Evolutionary conservation across 2,329 filamentous ascomycete genomes (phyloP).

Genomic region (Aspergillus felis): DNA sequence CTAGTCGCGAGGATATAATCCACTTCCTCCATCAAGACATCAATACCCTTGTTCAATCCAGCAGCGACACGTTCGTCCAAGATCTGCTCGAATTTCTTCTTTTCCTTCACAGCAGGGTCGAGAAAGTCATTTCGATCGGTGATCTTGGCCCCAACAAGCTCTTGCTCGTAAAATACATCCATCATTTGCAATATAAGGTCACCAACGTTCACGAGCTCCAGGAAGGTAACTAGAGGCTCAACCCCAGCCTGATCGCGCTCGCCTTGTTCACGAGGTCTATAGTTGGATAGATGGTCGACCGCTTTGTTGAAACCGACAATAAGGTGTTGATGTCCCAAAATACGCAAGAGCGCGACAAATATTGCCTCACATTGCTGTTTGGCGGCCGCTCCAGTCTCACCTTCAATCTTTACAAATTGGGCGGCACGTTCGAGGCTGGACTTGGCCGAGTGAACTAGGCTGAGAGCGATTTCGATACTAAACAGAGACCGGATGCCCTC

Average conservation of each 20-base stretch:
- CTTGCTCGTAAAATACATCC: slow-evolving; percentile 97
- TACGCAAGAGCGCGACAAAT: slow-evolving; percentile 78
- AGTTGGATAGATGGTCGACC: slow-evolving; percentile 82
- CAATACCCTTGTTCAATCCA: slow-evolving; percentile 94
- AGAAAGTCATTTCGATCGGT: slow-evolving; percentile 93
- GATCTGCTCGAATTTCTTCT: slow-evolving; percentile 99
- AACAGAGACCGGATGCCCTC: slow-evolving; percentile 95
- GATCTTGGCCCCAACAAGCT: slow-evolving; percentile 76
- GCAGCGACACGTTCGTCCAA: slow-evolving; percentile 94
- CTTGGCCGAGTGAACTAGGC: slow-evolving; percentile 84
- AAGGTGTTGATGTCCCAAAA: slow-evolving; percentile 81
- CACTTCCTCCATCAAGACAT: slow-evolving; percentile 97
- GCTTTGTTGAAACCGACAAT: slow-evolving; percentile 92
- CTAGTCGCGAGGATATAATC: slow-evolving; percentile 90
- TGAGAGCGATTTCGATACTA: slow-evolving; percentile 90
- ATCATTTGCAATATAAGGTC: slow-evolving; percentile 99
- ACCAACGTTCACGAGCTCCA: slow-evolving; percentile 96
- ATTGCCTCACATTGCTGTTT: slow-evolving; percentile 85
- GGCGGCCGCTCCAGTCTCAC: slow-evolving; percentile 75
- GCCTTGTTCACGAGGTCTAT: slow-evolving; percentile 72
- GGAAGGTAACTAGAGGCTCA: slow-evolving; percentile 87
- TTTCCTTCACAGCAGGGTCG: slow-evolving; percentile 84
- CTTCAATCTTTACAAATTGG: slow-evolving; percentile 74
- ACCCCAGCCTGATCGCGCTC: slow-evolving; percentile 69
- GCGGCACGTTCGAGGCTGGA: slow-evolving; percentile 79